Base-by-base conservation (phyloP, 2,329 filamentous ascomycete species). In the Niveomyces coronatus region DNA sequence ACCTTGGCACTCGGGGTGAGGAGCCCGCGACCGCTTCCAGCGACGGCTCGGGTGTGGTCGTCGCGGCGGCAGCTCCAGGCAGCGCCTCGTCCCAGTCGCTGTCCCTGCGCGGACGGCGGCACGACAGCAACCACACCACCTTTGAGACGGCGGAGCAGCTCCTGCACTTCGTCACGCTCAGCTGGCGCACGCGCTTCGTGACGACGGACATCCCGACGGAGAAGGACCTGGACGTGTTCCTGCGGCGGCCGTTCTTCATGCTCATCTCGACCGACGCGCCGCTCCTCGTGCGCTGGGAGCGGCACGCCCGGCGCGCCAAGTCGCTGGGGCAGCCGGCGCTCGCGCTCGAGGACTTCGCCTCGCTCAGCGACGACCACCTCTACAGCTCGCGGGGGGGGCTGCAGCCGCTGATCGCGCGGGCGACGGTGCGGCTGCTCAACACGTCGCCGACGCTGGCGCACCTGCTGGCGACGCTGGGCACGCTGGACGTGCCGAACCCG, bases 221-320 rank as follows among this genome's bases (percentile, higher is more conserved):
- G 48, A 57, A 60, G 3, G 73, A 81, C 7, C 72, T 94, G 4
- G 85, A 95, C 49, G 70, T 78, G 17, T 76, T 95, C 35, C 65
- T 79, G 43, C 72, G 80, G 15, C 76, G 91, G 7, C 91, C 91
- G 1, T 95, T 94, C 65, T 96, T 96, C 67, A 72, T 98, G 35
- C 75, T 96, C 23, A 68, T 98, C 53, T 89, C 85, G 56, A 79
- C 96, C 33, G 89, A 96, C 59, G 89, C 88, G 4, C 91, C 91
- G 2, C 71, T 95, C 31, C 82, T 75, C 35, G 68, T 89, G 31
- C 82, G 91, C 37, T 95, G 85, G 84, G 70, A 74, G 50, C 81
- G 91, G 31, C 87, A 83, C 64, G 76, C 75, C 45, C 41, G 54
- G 17, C 51, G 56, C 19, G 45, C 50, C 37, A 47, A 41, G 23